Evolutionary conservation across 2,329 filamentous ascomycete species (phyloP).

Genomic region (Calonectria honghensis): DNA sequence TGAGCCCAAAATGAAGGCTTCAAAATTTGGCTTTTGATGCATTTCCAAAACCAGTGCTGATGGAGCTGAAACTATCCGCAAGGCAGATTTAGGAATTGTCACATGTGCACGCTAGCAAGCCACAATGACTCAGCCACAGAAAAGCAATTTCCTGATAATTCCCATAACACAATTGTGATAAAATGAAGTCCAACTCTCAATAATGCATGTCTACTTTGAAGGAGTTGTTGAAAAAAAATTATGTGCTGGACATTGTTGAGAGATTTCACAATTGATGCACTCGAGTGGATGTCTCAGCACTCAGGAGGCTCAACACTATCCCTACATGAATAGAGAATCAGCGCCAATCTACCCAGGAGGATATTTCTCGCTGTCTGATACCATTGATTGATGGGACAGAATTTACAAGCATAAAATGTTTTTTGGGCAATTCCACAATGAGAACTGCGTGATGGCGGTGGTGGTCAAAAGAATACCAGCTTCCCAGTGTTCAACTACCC

Average conservation of each 20-base stretch:
- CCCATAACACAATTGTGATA: background rate
- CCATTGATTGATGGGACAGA: background rate
- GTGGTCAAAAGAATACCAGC: background rate
- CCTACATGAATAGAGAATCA: too few species aligned
- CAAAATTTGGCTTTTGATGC: background rate
- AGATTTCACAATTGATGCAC: background rate
- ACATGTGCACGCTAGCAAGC: constrained; percentile 1
- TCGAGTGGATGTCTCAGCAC: too few species aligned
- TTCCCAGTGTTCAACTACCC: background rate
- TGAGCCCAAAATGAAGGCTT: background rate
- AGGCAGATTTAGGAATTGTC: background rate
- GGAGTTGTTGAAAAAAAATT: background rate
- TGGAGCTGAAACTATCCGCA: background rate
- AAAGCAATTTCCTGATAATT: background rate
- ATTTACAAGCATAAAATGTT: background rate
- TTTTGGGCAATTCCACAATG: background rate
- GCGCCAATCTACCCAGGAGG: too few species aligned
- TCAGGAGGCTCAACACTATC: too few species aligned
- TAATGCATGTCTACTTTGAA: background rate
- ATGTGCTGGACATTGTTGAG: background rate
- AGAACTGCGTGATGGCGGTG: background rate
- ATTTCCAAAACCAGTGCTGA: background rate
- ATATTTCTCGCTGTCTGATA: background rate
- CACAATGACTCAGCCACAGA: constrained; percentile 4
- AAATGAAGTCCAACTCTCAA: background rate